These are phyloP conservation scores for Phytophthora podocarpi DNA, from an alignment of 352 stramenopile species.

Conservation along the genomic window DNA sequence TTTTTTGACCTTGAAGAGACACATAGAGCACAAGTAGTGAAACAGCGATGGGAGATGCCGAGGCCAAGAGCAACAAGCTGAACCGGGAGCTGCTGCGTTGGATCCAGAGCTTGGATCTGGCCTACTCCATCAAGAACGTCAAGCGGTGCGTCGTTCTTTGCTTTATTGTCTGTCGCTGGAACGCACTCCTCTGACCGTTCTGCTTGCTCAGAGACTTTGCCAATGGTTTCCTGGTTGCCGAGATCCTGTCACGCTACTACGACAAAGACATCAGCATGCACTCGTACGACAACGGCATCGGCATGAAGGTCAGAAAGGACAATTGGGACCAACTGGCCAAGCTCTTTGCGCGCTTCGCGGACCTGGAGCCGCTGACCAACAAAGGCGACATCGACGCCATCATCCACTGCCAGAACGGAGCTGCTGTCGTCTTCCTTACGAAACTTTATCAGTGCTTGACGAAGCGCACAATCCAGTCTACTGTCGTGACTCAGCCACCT, in stretches of 20 bases:
- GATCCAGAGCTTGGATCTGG: slow-evolving; percentile 93
- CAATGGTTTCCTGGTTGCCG: slow-evolving; percentile 91
- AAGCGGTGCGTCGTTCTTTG: slow-evolving; percentile 62
- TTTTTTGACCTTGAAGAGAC: slow-evolving; percentile 31
- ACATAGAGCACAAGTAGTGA: too few species aligned
- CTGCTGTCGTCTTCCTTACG: slow-evolving; percentile 81
- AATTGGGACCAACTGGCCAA: slow-evolving; percentile 91
- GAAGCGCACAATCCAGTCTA: slow-evolving; percentile 84
- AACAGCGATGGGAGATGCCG: slow-evolving; percentile 5
- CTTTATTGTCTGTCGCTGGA: neutral
- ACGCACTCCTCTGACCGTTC: neutral
- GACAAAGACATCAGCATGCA: slow-evolving; percentile 94
- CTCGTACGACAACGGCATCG: slow-evolving; percentile 93
- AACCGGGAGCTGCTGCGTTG: slow-evolving; percentile 91
- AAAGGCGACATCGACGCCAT: slow-evolving; percentile 79
- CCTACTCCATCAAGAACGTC: slow-evolving; percentile 94
- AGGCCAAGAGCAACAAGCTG: slow-evolving; percentile 65
- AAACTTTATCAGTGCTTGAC: slow-evolving; percentile 92
- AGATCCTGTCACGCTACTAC: slow-evolving; percentile 93
- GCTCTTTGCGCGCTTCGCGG: slow-evolving; percentile 76
- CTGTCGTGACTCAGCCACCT: slow-evolving; percentile 21
- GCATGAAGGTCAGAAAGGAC: slow-evolving; percentile 90
- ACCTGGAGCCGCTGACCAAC: slow-evolving; percentile 65
- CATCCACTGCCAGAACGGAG: slow-evolving; percentile 91
- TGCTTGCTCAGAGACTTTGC: slow-evolving; percentile 72